Conservation (phyloP, 192 early-diverging fungal genomes). For the Backusella morwellensis region DNA sequence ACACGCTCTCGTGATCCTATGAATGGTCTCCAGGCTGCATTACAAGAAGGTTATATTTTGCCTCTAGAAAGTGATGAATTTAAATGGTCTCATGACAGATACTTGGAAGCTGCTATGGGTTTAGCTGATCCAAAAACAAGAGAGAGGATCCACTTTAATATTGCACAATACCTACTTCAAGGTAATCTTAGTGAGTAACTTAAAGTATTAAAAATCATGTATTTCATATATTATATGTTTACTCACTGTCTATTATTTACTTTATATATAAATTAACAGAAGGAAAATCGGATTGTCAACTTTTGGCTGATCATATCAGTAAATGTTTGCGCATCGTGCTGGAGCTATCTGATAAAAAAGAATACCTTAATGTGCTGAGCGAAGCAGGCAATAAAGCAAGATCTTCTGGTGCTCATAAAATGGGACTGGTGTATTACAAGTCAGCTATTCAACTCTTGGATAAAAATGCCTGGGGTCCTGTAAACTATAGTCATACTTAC, state of each 20-base stretch:
- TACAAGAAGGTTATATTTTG: conserved; percentile 34
- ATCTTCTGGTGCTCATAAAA: conserved; percentile 28
- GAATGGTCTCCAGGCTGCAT: conserved; percentile 31
- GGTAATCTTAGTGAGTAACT: conserved; percentile 1
- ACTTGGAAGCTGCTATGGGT: conserved; percentile 32
- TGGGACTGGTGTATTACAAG: conserved; percentile 20
- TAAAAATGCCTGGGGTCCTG: conserved; percentile 11
- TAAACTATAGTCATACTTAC: neutral
- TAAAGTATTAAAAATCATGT: neutral
- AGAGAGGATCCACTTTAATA: conserved; percentile 32
- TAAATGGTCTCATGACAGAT: conserved; percentile 34
- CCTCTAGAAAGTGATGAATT: conserved; percentile 33
- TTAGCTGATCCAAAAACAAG: conserved; percentile 18
- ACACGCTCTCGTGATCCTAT: conserved; percentile 16
- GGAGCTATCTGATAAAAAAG: neutral
- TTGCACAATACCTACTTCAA: conserved; percentile 19
- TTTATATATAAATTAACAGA: conserved; percentile 1
- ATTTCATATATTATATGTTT: neutral
- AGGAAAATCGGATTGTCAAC: conserved; percentile 5
- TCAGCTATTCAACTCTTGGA: conserved; percentile 19
- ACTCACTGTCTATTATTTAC: neutral
- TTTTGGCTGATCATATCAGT: conserved; percentile 25
- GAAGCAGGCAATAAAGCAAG: conserved; percentile 22
- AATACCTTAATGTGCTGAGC: conserved; percentile 9
- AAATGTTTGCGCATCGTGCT: conserved; percentile 18